Evolutionary conservation across 495 filamentous ascomycete genomes (phyloP), one percentile per base, ranked within the genome.

Genomic region (Neurospora sp.): DNA sequence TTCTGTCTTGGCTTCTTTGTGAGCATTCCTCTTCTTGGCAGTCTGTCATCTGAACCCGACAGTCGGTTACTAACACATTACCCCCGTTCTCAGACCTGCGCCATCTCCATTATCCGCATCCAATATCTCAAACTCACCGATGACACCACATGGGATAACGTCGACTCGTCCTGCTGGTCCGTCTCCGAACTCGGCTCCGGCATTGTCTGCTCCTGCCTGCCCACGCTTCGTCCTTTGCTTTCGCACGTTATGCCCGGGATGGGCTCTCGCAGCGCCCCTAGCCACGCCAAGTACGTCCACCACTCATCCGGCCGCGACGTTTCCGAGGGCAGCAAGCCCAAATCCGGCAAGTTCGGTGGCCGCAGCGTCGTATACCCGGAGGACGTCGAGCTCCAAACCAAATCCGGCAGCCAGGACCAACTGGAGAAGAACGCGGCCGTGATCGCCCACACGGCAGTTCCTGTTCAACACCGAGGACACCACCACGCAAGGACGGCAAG

Each of bases 151-250:
- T 87, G 86, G 77, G 85, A 90, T 73, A 89, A 88, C 76, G 84
- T 89, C 59, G 83, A 85, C 68, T 84, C 86, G 1, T 88, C 88
- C 0, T 86, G 85, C 72, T 90, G 88, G 88, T 87, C 86, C 20
- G 83, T 84, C 61, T 79, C 86, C 53, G 88, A 90, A 79, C 82
- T 88, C 41, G 88, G 85, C 78, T 85, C 84, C 0, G 89, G 86
- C 39, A 87, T 89, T 44, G 86, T 85, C 71, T 89, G 86, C 75
- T 83, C 85, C 70, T 88, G 83, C 74, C 83, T 89, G 20, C 86
- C 88, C n/a, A 86, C 84, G 31, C 82, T 87, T 5, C 82, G 86
- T 7, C 85, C 87, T 14, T 80, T 89, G 18, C 72, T 88, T 27
- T 80, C 83, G 10, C 80, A 77, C 22, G 75, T 85, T 70, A 37